Evolutionary conservation across 768 basidiomycete genomes (phyloP).

Genomic region (Boletus tylopilopsis): DNA sequence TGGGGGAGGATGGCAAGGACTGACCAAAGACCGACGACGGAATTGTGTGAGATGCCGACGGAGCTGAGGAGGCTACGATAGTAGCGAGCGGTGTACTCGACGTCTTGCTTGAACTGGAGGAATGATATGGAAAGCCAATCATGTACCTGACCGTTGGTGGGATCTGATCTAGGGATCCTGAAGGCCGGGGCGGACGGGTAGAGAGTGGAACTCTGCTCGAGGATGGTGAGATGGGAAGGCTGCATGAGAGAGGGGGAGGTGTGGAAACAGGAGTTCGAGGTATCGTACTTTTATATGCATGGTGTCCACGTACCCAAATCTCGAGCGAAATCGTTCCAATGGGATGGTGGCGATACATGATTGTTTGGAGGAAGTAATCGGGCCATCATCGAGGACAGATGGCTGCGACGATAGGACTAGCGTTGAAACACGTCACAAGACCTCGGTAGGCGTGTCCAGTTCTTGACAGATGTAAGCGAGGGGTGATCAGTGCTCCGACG

Average conservation of each 20-base stretch:
- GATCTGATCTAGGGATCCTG: slow-evolving; percentile 50
- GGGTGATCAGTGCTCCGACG: too few species aligned
- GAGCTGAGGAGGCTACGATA: slow-evolving; percentile 52
- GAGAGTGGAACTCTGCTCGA: slow-evolving; percentile 50
- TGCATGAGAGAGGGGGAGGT: slow-evolving; percentile 19
- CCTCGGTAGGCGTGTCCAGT: background rate
- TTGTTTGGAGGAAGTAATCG: slow-evolving; percentile 21
- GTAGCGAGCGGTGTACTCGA: slow-evolving; percentile 61
- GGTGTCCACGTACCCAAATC: slow-evolving; percentile 20
- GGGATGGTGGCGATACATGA: slow-evolving; percentile 26
- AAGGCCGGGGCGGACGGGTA: slow-evolving; percentile 54
- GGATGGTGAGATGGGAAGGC: slow-evolving; percentile 58
- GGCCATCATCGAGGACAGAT: slow-evolving; percentile 24
- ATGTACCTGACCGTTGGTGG: slow-evolving; percentile 39
- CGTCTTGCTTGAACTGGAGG: slow-evolving; percentile 57
- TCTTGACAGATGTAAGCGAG: too few species aligned
- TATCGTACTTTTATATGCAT: slow-evolving; percentile 28
- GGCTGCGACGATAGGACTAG: slow-evolving; percentile 30
- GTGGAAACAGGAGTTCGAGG: slow-evolving; percentile 5
- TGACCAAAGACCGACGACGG: slow-evolving; percentile 73
- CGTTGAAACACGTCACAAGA: background rate
- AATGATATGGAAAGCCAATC: slow-evolving; percentile 65
- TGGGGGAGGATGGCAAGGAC: slow-evolving; percentile 20
- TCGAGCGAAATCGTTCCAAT: slow-evolving; percentile 23
- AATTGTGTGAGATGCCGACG: slow-evolving; percentile 45